phyloP scores from a whole-genome alignment of 2,329 filamentous ascomycete genomes.

The Xylariaceae sp. region DNA sequence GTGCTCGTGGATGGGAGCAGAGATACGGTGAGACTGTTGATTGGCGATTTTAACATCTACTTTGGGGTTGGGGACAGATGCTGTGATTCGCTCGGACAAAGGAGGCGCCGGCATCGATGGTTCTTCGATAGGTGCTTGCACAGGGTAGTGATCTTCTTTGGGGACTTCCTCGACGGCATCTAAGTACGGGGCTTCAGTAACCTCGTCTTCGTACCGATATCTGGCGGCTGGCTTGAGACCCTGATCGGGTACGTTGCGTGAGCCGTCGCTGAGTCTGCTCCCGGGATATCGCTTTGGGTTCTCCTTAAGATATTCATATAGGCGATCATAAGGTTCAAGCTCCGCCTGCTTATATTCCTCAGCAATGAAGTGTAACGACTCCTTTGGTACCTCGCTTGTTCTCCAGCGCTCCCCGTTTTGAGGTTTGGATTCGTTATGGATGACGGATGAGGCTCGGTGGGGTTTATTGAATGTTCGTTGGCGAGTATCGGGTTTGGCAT shows the following conservation, averaged over 20 bases:
- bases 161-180: constrained; percentile 49
- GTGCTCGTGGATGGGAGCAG: constrained; percentile 42
- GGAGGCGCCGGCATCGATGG: constrained; percentile 8
- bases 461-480: background rate
- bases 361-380: background rate
- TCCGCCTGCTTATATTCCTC: background rate
- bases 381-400: background rate
- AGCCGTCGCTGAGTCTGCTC: background rate
- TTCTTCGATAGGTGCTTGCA: constrained; percentile 4
- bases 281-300: background rate
- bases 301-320: constrained; percentile 1
- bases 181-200: constrained; percentile 46
- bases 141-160: constrained; percentile 23
- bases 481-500: background rate
- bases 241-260: background rate
- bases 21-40: constrained; percentile 1
- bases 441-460: background rate
- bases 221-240: background rate
- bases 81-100: constrained; percentile 8
- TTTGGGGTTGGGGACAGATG: background rate
- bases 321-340: background rate
- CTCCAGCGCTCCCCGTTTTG: background rate
- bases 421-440: constrained; percentile 1
- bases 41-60: constrained; percentile 5
- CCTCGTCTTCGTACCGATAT: constrained; percentile 37